phyloP scores from a whole-genome alignment of 2,329 filamentous ascomycete species.

The Exophiala oligosperma region DNA sequence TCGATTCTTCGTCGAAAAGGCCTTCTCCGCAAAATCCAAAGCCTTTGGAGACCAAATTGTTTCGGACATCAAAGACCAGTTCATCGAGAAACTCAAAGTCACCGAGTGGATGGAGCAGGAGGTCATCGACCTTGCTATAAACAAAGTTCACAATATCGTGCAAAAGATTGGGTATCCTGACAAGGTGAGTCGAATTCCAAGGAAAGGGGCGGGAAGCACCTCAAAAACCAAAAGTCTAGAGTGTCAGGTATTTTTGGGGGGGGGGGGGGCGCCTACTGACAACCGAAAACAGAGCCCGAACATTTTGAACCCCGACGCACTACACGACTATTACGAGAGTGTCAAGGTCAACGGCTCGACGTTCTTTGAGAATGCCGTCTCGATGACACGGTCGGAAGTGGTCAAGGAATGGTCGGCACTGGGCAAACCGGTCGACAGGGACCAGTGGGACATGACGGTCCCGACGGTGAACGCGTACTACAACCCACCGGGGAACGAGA shows the following conservation, averaged over 20 bases:
- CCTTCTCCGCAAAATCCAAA: conserved; percentile 65
- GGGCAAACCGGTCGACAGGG: conserved; percentile 60
- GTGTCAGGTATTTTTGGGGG: neutral
- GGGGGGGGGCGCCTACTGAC: no score
- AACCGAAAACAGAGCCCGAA: conserved; percentile 51
- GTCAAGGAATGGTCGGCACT: conserved; percentile 57
- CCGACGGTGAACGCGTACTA: conserved; percentile 66
- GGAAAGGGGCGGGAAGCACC: no score
- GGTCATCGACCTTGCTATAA: conserved; percentile 59
- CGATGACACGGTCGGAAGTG: conserved; percentile 51
- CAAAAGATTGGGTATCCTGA: conserved; percentile 70
- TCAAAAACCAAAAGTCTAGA: no score
- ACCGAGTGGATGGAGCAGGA: conserved; percentile 66
- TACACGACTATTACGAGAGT: conserved; percentile 58
- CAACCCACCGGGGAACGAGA: conserved; percentile 64
- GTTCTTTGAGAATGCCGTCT: conserved; percentile 61
- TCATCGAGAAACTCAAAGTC: conserved; percentile 59
- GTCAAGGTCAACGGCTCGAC: conserved; percentile 52
- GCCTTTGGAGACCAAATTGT: conserved; percentile 68
- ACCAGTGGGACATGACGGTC: conserved; percentile 60
- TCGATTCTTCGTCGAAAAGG: conserved; percentile 68
- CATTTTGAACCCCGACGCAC: conserved; percentile 57
- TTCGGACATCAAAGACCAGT: conserved; percentile 68
- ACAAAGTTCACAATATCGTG: conserved; percentile 66
- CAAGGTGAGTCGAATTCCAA: conserved; percentile 25